Evolutionary conservation across 139 green algal genomes (phyloP).

Genomic region (Chlorella ohadii): DNA sequence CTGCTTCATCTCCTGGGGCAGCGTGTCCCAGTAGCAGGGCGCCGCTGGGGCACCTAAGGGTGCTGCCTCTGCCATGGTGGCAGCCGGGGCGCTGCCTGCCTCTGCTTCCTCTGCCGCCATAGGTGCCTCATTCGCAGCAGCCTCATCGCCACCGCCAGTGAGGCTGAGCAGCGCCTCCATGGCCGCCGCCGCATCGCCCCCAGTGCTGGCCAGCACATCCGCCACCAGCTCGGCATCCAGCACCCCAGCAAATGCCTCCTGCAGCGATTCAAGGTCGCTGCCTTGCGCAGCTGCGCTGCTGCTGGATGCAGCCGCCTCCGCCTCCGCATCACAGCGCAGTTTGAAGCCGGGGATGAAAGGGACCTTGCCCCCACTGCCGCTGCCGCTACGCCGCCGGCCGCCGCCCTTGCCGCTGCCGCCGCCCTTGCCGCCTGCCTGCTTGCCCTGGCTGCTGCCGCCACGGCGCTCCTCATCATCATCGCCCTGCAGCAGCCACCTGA

Average conservation of each 20-base stretch:
- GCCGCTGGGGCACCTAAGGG: background rate
- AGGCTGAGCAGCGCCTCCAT: constrained; percentile 19
- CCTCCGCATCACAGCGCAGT: background rate
- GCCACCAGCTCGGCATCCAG: background rate
- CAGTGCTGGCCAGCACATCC: constrained; percentile 2
- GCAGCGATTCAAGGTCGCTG: background rate
- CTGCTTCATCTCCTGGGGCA: constrained; percentile 12
- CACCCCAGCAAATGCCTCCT: constrained; percentile 7
- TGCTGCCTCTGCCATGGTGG: no score
- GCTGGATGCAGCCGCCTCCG: background rate
- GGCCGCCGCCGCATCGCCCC: constrained; percentile 1
- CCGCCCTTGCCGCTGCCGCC: background rate
- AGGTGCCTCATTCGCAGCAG: background rate
- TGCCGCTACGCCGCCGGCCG: background rate
- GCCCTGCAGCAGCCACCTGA: constrained; percentile 10
- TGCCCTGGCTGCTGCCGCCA: background rate
- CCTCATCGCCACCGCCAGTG: background rate
- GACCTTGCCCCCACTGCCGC: background rate
- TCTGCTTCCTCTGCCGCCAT: background rate
- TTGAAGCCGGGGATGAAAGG: constrained; percentile 30
- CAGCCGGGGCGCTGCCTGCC: background rate
- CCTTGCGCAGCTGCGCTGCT: background rate
- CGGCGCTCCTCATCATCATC: background rate
- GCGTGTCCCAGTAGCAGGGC: constrained; percentile 14
- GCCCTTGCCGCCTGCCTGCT: background rate